Conservation (phyloP, 116 monocot genomes). For the Papilionanthe hybrid region DNA sequence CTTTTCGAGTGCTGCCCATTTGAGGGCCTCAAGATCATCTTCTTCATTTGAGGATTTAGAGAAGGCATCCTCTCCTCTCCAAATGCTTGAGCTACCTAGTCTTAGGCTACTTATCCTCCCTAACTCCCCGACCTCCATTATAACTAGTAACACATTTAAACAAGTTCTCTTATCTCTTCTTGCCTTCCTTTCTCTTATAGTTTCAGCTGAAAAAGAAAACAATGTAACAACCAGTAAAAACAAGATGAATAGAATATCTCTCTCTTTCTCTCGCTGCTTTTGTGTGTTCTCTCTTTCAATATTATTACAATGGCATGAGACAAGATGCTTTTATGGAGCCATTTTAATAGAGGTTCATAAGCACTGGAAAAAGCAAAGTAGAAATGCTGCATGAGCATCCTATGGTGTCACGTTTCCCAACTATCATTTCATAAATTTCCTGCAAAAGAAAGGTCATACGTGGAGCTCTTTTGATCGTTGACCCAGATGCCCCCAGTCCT, state of each 20-base stretch:
- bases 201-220: neutral
- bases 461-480: no score
- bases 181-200: neutral
- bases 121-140: slow-evolving; percentile 26
- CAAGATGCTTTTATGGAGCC: neutral
- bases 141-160: neutral
- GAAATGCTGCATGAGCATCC: neutral
- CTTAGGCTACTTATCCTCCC: slow-evolving; percentile 31
- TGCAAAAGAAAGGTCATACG: no score
- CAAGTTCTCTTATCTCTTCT: neutral
- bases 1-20: slow-evolving; percentile 83
- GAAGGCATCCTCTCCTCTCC: slow-evolving; percentile 19
- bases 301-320: no score
- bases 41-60: slow-evolving; percentile 21
- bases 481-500: no score
- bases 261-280: neutral
- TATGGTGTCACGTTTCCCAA: neutral
- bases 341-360: neutral
- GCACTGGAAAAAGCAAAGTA: neutral
- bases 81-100: slow-evolving; percentile 19
- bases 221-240: no score
- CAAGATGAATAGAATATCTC: neutral
- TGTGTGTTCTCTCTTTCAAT: no score
- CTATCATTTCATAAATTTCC: no score
- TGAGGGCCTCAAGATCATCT: slow-evolving; percentile 81